Base-by-base conservation (phyloP, 345 rosid species). In the Microcos paniculata region DNA sequence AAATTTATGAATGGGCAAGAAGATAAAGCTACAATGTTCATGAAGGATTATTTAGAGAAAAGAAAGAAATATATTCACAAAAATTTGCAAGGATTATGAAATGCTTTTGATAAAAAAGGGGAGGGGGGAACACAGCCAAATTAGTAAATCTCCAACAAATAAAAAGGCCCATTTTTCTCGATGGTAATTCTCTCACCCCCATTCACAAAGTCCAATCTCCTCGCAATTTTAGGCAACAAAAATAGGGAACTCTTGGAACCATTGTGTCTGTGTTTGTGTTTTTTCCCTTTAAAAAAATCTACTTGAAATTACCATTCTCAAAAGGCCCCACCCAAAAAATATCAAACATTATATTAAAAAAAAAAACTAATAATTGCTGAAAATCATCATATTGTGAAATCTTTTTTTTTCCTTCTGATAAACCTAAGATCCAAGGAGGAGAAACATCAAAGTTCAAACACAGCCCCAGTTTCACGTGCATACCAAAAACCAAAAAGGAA, bases 391-490 rank as follows among this genome's bases (percentile, higher is more conserved):
- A 26, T 13, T 28, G 19, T 57, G 33, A 24, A 26, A 35, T 35
- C 30, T 4, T 26, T 14, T 6, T 6, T 28, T 46, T 46, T 46
- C 15, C 24, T 4, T 4, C 19, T 57, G 62, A 58, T 28, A 58
- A 58, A 58, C 7, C n/a, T n/a, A n/a, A n/a, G n/a, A n/a, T n/a
- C n/a, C 1, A 26, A 15, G 13, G 8, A 8, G 23, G 51, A 64
- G 23, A 23, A 35, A 19, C 45, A 62, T 8, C 40, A n/a, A 14
- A 55, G 16, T 43, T 18, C 14, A 24, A 45, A 2, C 43, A 16
- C 21, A 71, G 31, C 46, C 59, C 12, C 62, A 71, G 40, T 6
- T 78, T 82, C 82, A 82, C 77, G 84, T 71, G 82, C 75, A 67
- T 66, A 35, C 62, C 76, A 71, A 52, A 59, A 71, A 12, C 52